Base-by-base conservation (phyloP, 805 yeast species). In the Wickerhamomyces alni region DNA sequence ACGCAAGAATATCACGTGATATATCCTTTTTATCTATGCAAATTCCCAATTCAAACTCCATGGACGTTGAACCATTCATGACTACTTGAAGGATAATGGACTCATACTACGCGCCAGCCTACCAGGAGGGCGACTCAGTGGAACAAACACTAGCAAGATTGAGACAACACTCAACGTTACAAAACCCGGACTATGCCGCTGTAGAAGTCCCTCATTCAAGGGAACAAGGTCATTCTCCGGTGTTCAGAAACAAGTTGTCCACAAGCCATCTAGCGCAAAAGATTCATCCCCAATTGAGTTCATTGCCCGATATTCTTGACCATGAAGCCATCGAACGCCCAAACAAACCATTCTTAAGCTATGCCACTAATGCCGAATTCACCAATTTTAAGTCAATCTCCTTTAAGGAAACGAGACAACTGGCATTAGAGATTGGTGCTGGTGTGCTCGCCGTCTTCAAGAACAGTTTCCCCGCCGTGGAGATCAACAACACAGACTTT, bases 141-240 rank as follows among this genome's bases (percentile, higher is more conserved):
- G 18, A 29, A 11, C 6, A 9, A 5, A n/a, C 31, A 29, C 18
- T 29, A n/a, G 8, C 7, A 5, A 16, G 6, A 16, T 8, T 29
- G 9, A 29, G 18, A 29, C 6, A n/a, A 5, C 4, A 6, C 6
- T 9, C 17, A 9, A 13, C 13, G 6, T 8, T 29, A 8, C 18
- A 29, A 5, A 8, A 29, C 6, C 8, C 18, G 6, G 13, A 29
- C 15, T 29, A 29, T 16, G 12, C 7, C 6, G 9, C 31, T 15
- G 9, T 8, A 4, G 22, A 21, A 29, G 10, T 40, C 4, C 29
- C 32, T 18, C 17, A 12, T 13, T 18, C 35, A 4, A 16, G 29
- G 24, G 13, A 28, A 22, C 58, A 56, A 1, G 78, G 78, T 4
- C 68, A 58, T 50, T 70, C 80, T 21, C 63, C 70, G 0, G 55